Evolutionary conservation across 257 asterid species (phyloP), one percentile per base, ranked within the genome.

Genomic region (Capsicum chinense): DNA sequence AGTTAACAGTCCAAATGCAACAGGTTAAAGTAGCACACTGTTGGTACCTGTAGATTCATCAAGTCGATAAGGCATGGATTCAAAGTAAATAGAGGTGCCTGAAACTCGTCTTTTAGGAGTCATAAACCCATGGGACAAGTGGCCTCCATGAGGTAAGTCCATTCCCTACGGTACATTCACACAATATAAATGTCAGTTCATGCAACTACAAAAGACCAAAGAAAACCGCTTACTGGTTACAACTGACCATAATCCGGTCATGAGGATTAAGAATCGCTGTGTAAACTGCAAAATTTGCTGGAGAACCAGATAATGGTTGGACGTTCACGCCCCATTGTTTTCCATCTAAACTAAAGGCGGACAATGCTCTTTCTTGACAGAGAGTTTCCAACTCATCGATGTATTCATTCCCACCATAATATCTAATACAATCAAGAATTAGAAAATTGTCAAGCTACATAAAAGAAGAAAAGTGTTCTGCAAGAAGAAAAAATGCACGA

Each of bases 141-240:
- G 99, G 67, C 99, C 98, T n/a, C 98, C 98, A 83, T 92, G 99
- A 85, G 98, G 98, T 85, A 96, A 92, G 92, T 96, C 98, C 93
- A 96, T 84, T 15, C 99, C 98, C 98, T 96, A 87, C 44, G 60
- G 63, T 84, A 50, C 79, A 9, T 13, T 44, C 69, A 15, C 17
- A 71, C 82, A 62, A 50, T 19, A 63, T 78, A 57, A 71, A 47
- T 26, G 47, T 39, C 62, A 68, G 74, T 79, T 79, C 15, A 76
- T 17, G 26, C 16, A 76, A 76, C n/a, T 63, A 63, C 21, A 76
- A 37, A 26, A 15, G 79, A 76, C 48, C 81, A 76, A 52, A 76
- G 21, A 21, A 50, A 74, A 74, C 60, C 14, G 19, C 44, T 50
- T 50, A 57, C n/a, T 12, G 52, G 81, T 52, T 76, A 26, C 13